Conservation (phyloP, 2,329 filamentous ascomycete genomes). For the Sphaerulina musiva region DNA sequence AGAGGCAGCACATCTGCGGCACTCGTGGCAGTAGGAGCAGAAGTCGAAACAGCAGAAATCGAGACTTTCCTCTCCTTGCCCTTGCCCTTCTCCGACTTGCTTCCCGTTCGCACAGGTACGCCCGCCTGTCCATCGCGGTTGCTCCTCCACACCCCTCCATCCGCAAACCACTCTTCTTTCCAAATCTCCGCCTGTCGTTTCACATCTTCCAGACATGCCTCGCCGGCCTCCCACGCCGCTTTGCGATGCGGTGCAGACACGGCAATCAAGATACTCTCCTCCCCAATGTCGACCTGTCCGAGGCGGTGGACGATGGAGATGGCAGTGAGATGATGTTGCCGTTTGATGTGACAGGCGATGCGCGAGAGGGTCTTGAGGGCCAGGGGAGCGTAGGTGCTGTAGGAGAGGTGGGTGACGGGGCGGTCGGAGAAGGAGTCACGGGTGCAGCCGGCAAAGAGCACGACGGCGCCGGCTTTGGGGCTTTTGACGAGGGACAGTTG, state of each 20-base stretch:
- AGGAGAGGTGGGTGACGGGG: slow-evolving; percentile 67
- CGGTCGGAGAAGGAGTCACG: slow-evolving; percentile 66
- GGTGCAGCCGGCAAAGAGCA: slow-evolving; percentile 62
- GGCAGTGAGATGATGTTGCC: slow-evolving; percentile 60
- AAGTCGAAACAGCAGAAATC: neutral
- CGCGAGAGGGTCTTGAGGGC: slow-evolving; percentile 62
- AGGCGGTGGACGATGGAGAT: slow-evolving; percentile 80
- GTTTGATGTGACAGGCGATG: slow-evolving; percentile 54
- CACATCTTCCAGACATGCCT: slow-evolving; percentile 80
- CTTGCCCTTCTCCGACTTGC: neutral
- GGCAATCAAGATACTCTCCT: slow-evolving; percentile 87
- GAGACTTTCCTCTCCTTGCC: slow-evolving; percentile 3
- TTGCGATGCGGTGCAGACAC: slow-evolving; percentile 77
- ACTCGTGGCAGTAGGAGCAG: neutral
- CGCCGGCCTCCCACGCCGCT: slow-evolving; percentile 79
- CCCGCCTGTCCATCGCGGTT: slow-evolving; percentile 68
- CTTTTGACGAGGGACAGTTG: slow-evolving; percentile 64
- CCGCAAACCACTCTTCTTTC: slow-evolving; percentile 86
- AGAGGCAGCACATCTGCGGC: neutral
- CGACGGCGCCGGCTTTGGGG: slow-evolving; percentile 67
- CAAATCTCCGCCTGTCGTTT: slow-evolving; percentile 89
- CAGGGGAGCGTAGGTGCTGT: slow-evolving; percentile 65
- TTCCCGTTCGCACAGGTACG: slow-evolving; percentile 27
- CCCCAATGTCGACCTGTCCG: slow-evolving; percentile 77
- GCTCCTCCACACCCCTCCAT: slow-evolving; percentile 74